Conservation (phyloP, 2,329 filamentous ascomycete species). For the Orbilia blumenaviensis region DNA sequence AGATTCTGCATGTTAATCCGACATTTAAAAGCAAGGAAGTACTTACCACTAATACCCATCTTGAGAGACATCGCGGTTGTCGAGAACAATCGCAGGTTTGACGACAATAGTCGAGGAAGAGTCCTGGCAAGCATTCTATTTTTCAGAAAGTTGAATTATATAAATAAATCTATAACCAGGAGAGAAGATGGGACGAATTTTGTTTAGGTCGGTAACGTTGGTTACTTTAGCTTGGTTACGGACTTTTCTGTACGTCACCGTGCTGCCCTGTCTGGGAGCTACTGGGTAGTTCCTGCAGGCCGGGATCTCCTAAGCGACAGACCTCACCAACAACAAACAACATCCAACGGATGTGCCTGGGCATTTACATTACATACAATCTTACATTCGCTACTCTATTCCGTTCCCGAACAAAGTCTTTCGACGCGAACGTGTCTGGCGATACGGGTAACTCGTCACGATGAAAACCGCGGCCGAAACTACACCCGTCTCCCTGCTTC, state of each 20-base stretch:
- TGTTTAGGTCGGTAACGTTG: background rate
- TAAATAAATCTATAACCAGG: background rate
- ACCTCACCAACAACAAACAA: constrained; percentile 20
- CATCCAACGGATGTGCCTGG: too few species aligned
- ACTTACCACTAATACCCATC: constrained; percentile 24
- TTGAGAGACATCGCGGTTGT: constrained; percentile 32
- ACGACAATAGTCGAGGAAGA: background rate
- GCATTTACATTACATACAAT: too few species aligned
- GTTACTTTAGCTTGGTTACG: too few species aligned
- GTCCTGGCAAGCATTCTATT: background rate
- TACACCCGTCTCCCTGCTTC: constrained; percentile 69
- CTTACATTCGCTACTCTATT: background rate
- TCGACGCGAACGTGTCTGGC: background rate
- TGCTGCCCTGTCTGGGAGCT: background rate
- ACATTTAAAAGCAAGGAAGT: background rate
- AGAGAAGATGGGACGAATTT: background rate
- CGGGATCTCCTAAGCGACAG: constrained; percentile 22
- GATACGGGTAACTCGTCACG: background rate
- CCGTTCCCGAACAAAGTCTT: background rate
- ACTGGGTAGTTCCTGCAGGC: constrained; percentile 20
- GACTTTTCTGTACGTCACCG: constrained; percentile 8
- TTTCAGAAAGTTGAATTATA: background rate
- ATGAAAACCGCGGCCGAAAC: constrained; percentile 46
- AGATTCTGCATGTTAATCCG: background rate
- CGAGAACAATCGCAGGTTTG: constrained; percentile 6